Evolutionary conservation across 768 basidiomycete genomes (phyloP).

Genomic region (Leccinellum albellum): DNA sequence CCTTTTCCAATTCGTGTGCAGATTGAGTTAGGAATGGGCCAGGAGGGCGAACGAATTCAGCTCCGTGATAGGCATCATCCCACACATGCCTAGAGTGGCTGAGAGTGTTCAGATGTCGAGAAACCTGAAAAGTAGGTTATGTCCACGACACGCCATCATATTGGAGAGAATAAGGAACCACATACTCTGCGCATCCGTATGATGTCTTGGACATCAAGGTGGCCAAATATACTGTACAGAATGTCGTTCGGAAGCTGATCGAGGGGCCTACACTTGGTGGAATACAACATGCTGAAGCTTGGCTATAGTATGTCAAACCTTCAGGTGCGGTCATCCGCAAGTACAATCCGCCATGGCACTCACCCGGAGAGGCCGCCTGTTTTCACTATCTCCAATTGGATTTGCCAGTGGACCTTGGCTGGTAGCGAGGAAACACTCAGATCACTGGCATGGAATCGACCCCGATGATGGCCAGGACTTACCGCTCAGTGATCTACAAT

Average conservation of each 20-base stretch:
- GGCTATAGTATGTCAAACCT: no score
- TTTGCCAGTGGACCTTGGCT: no score
- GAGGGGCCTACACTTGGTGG: not conserved
- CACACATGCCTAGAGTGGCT: conserved; percentile 13
- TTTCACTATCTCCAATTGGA: no score
- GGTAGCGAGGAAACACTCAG: no score
- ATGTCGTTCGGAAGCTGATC: conserved; percentile 14
- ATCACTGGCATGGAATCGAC: no score
- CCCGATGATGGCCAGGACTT: no score
- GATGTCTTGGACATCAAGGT: conserved; percentile 19
- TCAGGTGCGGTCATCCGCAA: no score
- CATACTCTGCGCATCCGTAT: conserved; percentile 16
- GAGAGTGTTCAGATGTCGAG: conserved; percentile 2
- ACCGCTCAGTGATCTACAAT: no score
- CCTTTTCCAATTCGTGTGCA: conserved; percentile 11
- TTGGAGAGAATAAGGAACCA: not conserved
- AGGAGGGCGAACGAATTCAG: conserved; percentile 13
- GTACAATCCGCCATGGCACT: no score
- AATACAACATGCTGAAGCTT: no score
- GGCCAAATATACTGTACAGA: conserved; percentile 4
- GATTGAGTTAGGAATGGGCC: conserved; percentile 16
- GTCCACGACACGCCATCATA: not conserved
- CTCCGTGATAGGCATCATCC: conserved; percentile 12
- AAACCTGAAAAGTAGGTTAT: conserved; percentile 6
- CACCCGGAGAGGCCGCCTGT: no score